These are phyloP conservation scores for Ustilago crameri DNA, from an alignment of 1,284 basidiomycete genomes.

Conservation along the genomic window DNA sequence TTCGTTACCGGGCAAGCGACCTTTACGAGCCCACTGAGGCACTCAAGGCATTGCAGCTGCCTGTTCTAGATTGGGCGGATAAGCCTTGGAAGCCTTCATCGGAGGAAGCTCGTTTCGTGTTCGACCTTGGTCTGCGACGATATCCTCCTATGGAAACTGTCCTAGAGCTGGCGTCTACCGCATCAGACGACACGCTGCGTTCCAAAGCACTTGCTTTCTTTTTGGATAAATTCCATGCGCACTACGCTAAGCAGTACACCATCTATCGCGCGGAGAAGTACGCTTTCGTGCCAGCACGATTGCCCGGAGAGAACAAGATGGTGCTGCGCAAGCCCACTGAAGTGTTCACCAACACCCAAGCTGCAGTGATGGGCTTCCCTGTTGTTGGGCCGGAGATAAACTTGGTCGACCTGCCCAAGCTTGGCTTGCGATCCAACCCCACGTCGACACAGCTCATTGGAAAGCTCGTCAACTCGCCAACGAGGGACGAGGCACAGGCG, in stretches of 20 bases:
- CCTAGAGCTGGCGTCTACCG: slow-evolving; percentile 44
- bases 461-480: slow-evolving; percentile 76
- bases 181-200: slow-evolving; percentile 28
- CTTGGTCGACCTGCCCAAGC: slow-evolving; percentile 74
- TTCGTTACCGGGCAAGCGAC: slow-evolving; percentile 60
- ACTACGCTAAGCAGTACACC: slow-evolving; percentile 54
- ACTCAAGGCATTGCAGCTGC: slow-evolving; percentile 80
- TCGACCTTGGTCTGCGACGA: slow-evolving; percentile 79
- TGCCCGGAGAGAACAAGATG: slow-evolving; percentile 70
- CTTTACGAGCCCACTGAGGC: slow-evolving; percentile 82
- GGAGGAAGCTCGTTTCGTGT: slow-evolving; percentile 81
- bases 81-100: slow-evolving; percentile 61
- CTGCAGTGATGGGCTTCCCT: slow-evolving; percentile 80
- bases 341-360: slow-evolving; percentile 80
- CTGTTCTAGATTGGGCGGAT: slow-evolving; percentile 87
- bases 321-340: slow-evolving; percentile 78
- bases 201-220: slow-evolving; percentile 60
- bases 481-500: slow-evolving; percentile 74
- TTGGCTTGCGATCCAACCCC: slow-evolving; percentile 82
- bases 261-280: slow-evolving; percentile 48
- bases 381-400: slow-evolving; percentile 74
- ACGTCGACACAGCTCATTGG: slow-evolving; percentile 76
- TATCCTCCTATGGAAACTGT: slow-evolving; percentile 78
- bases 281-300: slow-evolving; percentile 78
- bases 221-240: slow-evolving; percentile 53